A percentile compares a stretch with the other conserved stretches of the same genome.
These are phyloP conservation scores for Aspergillus hiratsukae DNA, from an alignment of 2,329 filamentous ascomycete species.

Conservation along the genomic window DNA sequence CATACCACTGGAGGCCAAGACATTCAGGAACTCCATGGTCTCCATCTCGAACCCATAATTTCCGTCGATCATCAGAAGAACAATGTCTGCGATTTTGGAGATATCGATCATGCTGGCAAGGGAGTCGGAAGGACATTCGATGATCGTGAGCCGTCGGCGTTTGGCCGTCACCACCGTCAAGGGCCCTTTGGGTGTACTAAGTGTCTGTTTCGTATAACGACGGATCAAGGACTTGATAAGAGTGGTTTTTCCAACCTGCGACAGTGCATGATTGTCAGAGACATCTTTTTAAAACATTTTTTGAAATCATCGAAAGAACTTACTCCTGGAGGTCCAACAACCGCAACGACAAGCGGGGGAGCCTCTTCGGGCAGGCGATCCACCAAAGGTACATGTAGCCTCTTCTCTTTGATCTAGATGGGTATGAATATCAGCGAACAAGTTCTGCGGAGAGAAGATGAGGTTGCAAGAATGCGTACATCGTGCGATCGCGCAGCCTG, in stretches of 20 bases:
- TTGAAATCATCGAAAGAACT: slow-evolving; percentile 14
- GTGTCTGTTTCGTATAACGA: slow-evolving; percentile 91
- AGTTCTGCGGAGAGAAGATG: background rate
- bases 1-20: slow-evolving; percentile 92
- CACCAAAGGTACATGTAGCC: slow-evolving; percentile 92
- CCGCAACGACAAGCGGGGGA: slow-evolving; percentile 84
- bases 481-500: slow-evolving; percentile 56
- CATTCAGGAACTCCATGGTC: slow-evolving; percentile 98
- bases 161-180: slow-evolving; percentile 97
- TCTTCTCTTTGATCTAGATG: slow-evolving; percentile 83
- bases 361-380: slow-evolving; percentile 94
- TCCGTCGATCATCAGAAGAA: slow-evolving; percentile 95
- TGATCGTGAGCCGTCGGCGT: slow-evolving; percentile 85
- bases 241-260: slow-evolving; percentile 76
- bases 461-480: slow-evolving; percentile 34
- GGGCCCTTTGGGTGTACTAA: slow-evolving; percentile 83
- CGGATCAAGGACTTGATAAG: slow-evolving; percentile 90
- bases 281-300: background rate
- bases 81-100: slow-evolving; percentile 95
- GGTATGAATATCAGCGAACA: slow-evolving; percentile 12
- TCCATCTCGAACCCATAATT: slow-evolving; percentile 99
- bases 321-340: slow-evolving; percentile 91
- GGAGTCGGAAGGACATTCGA: slow-evolving; percentile 93
- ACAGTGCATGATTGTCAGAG: slow-evolving; percentile 2
- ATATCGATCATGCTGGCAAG: slow-evolving; percentile 95